Conservation (phyloP, 2,329 filamentous ascomycete species). For the Nemania abortiva region DNA sequence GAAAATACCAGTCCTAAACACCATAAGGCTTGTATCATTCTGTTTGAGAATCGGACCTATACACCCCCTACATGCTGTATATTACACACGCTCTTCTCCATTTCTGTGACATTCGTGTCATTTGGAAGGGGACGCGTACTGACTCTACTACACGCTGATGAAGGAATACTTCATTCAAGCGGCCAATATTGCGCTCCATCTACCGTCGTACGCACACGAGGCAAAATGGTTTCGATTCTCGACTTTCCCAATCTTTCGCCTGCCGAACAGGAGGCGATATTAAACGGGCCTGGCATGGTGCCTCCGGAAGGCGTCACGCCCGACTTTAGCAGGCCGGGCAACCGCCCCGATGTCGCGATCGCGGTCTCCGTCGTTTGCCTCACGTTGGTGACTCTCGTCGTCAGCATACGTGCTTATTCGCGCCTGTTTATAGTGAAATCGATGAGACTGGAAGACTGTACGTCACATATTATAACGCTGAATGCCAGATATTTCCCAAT, state of each 20-base stretch:
- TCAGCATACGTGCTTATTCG: not conserved
- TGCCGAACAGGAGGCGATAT: not conserved
- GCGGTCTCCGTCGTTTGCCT: not conserved
- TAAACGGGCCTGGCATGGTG: not conserved
- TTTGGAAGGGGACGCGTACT: not conserved
- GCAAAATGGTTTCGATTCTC: not conserved
- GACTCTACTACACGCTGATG: not conserved
- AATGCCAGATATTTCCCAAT: not conserved
- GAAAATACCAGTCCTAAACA: not conserved
- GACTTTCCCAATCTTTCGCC: slow-evolving; percentile 1
- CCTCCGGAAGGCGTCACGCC: not conserved
- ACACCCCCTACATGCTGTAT: not conserved
- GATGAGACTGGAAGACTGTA: not conserved
- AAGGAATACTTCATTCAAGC: not conserved
- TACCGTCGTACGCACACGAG: not conserved
- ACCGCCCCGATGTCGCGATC: not conserved
- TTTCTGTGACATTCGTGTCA: not conserved
- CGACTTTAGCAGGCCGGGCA: not conserved
- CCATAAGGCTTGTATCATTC: not conserved
- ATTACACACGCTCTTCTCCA: not conserved
- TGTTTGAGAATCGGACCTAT: not conserved
- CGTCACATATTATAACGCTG: not conserved
- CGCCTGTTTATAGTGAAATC: not conserved
- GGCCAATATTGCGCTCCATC: not conserved
- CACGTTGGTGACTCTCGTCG: not conserved